Base-by-base conservation (phyloP, 768 basidiomycete species). In the Aureoboletus auriporus region DNA sequence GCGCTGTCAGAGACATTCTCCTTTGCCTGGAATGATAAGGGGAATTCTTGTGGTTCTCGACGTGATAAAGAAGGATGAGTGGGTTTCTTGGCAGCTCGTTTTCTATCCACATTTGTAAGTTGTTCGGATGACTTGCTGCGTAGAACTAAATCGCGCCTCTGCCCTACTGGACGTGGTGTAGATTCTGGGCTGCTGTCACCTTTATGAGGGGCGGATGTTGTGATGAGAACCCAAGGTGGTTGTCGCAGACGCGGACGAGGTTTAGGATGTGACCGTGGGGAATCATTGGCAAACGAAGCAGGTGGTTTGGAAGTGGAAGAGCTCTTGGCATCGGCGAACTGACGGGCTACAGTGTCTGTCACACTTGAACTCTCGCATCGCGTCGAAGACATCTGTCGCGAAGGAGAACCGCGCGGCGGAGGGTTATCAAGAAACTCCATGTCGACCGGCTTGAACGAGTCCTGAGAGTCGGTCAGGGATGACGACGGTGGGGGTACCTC, bases 31-130 rank as follows among this genome's bases (percentile, higher is more conserved):
- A 49, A 29, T 8, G 49, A 47, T 55, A 67, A 52, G 7, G 54
- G 67, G 27, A 67, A 64, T 33, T 51, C 55, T 13, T 60, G 65
- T 14, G 46, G 55, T 46, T 54, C 54, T 6, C 53, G 43, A 27
- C 48, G 49, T 2, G 36, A 28, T 9, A 54, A 47, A 48, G 55
- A 23, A 27, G 23, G 0, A 10, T 17, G 0, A 10, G 3, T 0
- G n/a, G 50, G 38, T 33, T 56, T 57, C 50, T 63, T 50, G 45
- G 31, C 8, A 4, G 40, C 27, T 40, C 23, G 49, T 14, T 52
- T 46, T 28, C 29, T 30, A 16, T 38, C 39, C 5, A 28, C 43
- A 6, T 41, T 39, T 34, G 29, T 6, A 30, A 46, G 38, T 26
- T 2, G 23, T 40, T 55, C 47, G 26, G 53, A 42, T 4, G 52